Evolutionary conservation across 371 early-diverging fungal species (phyloP).

Genomic region (Fennellomyces sp.): DNA sequence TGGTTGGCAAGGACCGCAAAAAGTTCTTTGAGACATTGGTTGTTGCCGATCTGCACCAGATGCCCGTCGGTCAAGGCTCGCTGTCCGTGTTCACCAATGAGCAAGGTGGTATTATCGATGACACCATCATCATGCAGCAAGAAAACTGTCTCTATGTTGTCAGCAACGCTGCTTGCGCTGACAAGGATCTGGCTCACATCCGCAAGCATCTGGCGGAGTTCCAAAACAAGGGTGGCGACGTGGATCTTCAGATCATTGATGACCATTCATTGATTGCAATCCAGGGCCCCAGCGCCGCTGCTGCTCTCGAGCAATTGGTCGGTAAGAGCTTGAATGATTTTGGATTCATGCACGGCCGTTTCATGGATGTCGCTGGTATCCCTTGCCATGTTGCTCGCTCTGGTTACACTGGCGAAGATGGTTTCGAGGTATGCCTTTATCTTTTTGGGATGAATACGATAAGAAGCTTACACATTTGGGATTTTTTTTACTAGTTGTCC

Average conservation of each 20-base stretch:
- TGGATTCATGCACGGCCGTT: slow-evolving; percentile 87
- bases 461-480: background rate
- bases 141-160: slow-evolving; percentile 87
- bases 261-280: slow-evolving; percentile 89
- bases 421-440: slow-evolving; percentile 99
- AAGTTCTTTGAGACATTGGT: slow-evolving; percentile 89
- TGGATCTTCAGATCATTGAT: slow-evolving; percentile 81
- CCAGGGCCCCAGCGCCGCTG: slow-evolving; percentile 85
- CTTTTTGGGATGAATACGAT: no score
- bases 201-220: slow-evolving; percentile 75
- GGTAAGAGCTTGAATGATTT: slow-evolving; percentile 66
- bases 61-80: slow-evolving; percentile 82
- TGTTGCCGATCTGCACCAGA: slow-evolving; percentile 83
- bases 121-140: slow-evolving; percentile 93
- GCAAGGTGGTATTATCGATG: slow-evolving; percentile 97
- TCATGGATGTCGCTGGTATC: slow-evolving; percentile 77
- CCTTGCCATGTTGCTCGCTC: slow-evolving; percentile 91
- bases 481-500: slow-evolving; percentile 66
- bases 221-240: slow-evolving; percentile 88
- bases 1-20: slow-evolving; percentile 87
- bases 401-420: slow-evolving; percentile 99
- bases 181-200: slow-evolving; percentile 93
- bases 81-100: slow-evolving; percentile 95
- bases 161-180: slow-evolving; percentile 97
- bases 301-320: slow-evolving; percentile 57